Conservation (phyloP, 1,284 basidiomycete genomes). For the Thecaphora frezii region DNA sequence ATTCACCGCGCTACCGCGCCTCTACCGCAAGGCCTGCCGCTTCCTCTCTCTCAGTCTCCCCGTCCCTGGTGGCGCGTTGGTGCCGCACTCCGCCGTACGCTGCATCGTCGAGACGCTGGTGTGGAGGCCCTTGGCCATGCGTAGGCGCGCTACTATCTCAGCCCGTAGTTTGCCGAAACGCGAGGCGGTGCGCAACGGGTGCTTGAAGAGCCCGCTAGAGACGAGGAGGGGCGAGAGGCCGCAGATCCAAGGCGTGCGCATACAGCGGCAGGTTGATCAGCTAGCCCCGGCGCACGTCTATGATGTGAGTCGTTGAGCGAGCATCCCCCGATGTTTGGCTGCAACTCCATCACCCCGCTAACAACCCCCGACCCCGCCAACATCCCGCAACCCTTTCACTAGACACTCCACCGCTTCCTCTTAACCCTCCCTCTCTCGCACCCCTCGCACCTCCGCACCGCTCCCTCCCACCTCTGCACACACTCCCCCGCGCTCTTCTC, state of each 20-base stretch:
- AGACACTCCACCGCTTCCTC: neutral
- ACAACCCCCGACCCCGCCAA: too few relatives aligned
- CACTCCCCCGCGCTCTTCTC: slow-evolving; percentile 22
- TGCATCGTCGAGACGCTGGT: too few relatives aligned
- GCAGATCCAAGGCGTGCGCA: slow-evolving; percentile 10
- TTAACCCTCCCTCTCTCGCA: slow-evolving; percentile 4
- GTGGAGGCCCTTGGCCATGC: too few relatives aligned
- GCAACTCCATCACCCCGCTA: too few relatives aligned
- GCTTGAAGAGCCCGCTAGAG: neutral
- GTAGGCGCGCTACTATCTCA: too few relatives aligned
- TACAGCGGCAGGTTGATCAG: slow-evolving; percentile 33
- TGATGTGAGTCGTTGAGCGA: slow-evolving; percentile 1
- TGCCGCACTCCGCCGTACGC: too few relatives aligned
- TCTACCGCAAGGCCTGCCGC: too few relatives aligned
- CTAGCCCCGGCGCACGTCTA: neutral
- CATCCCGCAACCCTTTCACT: slow-evolving; percentile 1
- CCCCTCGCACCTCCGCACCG: slow-evolving; percentile 21
- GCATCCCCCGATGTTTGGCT: too few relatives aligned
- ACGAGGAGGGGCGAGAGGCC: slow-evolving; percentile 8
- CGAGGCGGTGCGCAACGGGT: neutral
- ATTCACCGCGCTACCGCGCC: too few relatives aligned
- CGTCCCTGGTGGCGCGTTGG: too few relatives aligned
- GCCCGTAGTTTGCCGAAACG: slow-evolving; percentile 63
- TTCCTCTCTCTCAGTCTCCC: too few relatives aligned
- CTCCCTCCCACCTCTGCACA: slow-evolving; percentile 12